Conservation (phyloP, 805 yeast species). For the Metschnikowia santaceciliae region DNA sequence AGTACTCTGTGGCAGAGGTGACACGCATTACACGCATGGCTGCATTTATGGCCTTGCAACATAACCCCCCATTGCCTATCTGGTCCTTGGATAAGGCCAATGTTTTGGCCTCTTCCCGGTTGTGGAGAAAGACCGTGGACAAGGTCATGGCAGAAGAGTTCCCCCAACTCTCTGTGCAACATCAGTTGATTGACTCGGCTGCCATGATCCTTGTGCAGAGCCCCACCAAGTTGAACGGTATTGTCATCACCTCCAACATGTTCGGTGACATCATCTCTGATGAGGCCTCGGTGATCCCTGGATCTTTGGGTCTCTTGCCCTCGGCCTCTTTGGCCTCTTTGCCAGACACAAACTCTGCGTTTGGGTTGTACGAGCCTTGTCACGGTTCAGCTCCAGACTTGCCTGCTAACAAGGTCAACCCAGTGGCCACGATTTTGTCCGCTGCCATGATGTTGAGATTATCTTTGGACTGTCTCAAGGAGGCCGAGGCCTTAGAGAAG, state of each 20-base stretch:
- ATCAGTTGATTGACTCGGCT: slow-evolving; percentile 97
- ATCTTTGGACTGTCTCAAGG: slow-evolving; percentile 76
- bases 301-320: slow-evolving; percentile 92
- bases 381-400: slow-evolving; percentile 99
- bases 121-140: slow-evolving; percentile 94
- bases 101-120: slow-evolving; percentile 90
- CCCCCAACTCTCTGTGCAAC: slow-evolving; percentile 82
- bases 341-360: slow-evolving; percentile 91
- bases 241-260: slow-evolving; percentile 91
- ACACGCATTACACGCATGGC: slow-evolving; percentile 98
- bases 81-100: slow-evolving; percentile 98
- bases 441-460: slow-evolving; percentile 97
- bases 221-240: slow-evolving; percentile 89
- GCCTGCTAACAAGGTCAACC: slow-evolving; percentile 83
- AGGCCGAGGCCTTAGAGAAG: slow-evolving; percentile 82
- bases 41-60: slow-evolving; percentile 91
- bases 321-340: slow-evolving; percentile 96
- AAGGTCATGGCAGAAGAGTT: slow-evolving; percentile 81
- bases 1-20: slow-evolving; percentile 87
- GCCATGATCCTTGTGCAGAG: slow-evolving; percentile 95
- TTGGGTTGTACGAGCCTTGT: slow-evolving; percentile 97
- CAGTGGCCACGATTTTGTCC: slow-evolving; percentile 90
- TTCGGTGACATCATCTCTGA: slow-evolving; percentile 98
- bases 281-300: slow-evolving; percentile 97
- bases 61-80: slow-evolving; percentile 87